Conservation (phyloP, 371 early-diverging fungal genomes). For the Mucor irregularis region DNA sequence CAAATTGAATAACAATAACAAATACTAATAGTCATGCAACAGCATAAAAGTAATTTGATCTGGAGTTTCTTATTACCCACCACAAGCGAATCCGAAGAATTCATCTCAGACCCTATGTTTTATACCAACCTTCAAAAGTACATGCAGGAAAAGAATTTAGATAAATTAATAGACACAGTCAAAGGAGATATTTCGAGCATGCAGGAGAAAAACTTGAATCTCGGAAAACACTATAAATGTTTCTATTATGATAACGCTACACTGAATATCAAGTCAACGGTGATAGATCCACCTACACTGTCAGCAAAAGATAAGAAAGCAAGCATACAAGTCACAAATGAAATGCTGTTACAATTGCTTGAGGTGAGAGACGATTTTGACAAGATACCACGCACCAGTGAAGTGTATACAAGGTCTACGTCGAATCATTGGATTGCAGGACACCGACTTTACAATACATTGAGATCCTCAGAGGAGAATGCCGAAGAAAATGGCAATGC, state of each 20-base stretch:
- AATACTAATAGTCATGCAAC: background rate
- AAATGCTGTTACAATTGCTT: slow-evolving; percentile 49
- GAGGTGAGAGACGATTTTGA: slow-evolving; percentile 61
- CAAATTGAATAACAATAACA: background rate
- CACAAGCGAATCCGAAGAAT: slow-evolving; percentile 23
- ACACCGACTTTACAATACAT: slow-evolving; percentile 43
- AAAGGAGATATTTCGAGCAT: slow-evolving; percentile 20
- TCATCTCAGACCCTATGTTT: slow-evolving; percentile 26
- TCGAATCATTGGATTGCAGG: slow-evolving; percentile 66
- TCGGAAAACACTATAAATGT: slow-evolving; percentile 43
- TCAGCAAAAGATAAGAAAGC: slow-evolving; percentile 19
- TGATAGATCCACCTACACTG: slow-evolving; percentile 19
- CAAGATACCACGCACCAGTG: slow-evolving; percentile 49
- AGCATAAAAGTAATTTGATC: slow-evolving; percentile 38
- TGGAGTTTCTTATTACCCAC: slow-evolving; percentile 45
- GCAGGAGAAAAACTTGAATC: slow-evolving; percentile 31
- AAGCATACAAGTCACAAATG: slow-evolving; percentile 34
- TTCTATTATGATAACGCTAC: slow-evolving; percentile 49
- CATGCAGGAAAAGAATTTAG: slow-evolving; percentile 27
- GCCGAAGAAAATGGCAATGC: slow-evolving; percentile 1
- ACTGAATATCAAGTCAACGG: slow-evolving; percentile 40
- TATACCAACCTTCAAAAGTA: slow-evolving; percentile 28
- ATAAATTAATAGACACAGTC: slow-evolving; percentile 17
- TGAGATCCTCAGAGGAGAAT: slow-evolving; percentile 8
- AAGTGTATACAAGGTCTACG: slow-evolving; percentile 64